A percentile compares a stretch with the other conserved stretches of the same genome.
Evolutionary conservation across 352 stramenopile genomes (phyloP).

Genomic region (Phytopythium cucurbitacearum): DNA sequence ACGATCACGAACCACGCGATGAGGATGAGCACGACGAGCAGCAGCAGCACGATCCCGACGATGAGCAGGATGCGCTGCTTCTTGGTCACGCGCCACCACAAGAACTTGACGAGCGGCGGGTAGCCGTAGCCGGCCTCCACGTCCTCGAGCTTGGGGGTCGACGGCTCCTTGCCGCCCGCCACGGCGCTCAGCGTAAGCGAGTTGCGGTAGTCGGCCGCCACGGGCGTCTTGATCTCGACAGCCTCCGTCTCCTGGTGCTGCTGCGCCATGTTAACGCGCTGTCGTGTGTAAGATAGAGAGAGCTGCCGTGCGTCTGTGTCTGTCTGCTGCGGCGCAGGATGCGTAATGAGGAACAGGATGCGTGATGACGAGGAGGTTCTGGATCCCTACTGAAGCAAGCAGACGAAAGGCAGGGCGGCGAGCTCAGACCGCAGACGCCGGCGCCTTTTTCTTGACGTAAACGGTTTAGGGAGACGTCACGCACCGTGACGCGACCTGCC

Average conservation of each 20-base stretch:
- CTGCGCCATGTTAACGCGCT: constrained; percentile 1
- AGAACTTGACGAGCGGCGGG: constrained; percentile 30
- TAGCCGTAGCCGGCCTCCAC: constrained; percentile 17
- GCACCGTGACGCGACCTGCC: no score
- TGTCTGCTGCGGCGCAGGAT: constrained; percentile 1
- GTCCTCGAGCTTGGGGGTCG: constrained; percentile 23
- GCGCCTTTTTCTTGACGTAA: no score
- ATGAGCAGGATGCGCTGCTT: constrained; percentile 45
- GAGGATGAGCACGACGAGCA: constrained; percentile 44
- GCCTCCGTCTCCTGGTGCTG: constrained; percentile 6
- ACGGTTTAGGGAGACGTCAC: no score
- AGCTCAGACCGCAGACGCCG: no score
- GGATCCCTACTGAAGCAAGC: neutral
- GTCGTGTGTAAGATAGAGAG: neutral
- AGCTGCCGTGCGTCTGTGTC: neutral
- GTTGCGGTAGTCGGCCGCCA: constrained; percentile 5
- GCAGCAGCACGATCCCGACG: constrained; percentile 27
- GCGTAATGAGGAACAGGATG: neutral
- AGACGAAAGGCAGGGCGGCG: neutral
- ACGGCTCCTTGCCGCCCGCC: constrained; percentile 19
- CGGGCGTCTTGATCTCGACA: neutral
- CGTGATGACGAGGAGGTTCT: neutral
- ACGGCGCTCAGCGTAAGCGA: constrained; percentile 3
- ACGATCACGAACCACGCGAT: constrained; percentile 63
- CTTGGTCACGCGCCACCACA: constrained; percentile 52